phyloP scores from a whole-genome alignment of 331 rosid species.

The Spiraea crenata region DNA sequence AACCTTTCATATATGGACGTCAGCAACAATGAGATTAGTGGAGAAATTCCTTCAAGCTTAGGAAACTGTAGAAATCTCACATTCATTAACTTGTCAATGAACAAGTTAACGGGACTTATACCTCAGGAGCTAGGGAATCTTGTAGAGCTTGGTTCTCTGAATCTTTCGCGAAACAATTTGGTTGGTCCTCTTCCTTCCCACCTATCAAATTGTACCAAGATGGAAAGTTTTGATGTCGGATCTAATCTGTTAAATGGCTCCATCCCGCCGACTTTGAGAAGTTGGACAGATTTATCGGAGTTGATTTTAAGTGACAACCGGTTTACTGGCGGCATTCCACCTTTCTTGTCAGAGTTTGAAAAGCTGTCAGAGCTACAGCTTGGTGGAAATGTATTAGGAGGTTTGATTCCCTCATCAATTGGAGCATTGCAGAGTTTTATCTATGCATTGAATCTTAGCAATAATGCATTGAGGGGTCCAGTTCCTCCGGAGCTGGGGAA shows the following conservation, averaged over 20 bases:
- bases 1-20: conserved; percentile 45
- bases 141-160: conserved; percentile 31
- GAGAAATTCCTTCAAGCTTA: conserved; percentile 66
- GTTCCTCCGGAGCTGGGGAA: conserved; percentile 55
- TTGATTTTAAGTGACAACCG: conserved; percentile 60
- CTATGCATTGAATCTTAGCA: conserved; percentile 70
- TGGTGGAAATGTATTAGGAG: conserved; percentile 75
- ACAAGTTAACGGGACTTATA: conserved; percentile 52
- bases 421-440: conserved; percentile 55
- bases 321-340: conserved; percentile 63
- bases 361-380: conserved; percentile 60
- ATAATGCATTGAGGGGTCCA: conserved; percentile 58
- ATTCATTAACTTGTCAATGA: conserved; percentile 44
- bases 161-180: conserved; percentile 54
- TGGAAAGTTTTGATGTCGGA: conserved; percentile 58
- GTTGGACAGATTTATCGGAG: conserved; percentile 48
- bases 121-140: conserved; percentile 67
- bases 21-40: conserved; percentile 50
- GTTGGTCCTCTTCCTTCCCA: conserved; percentile 67
- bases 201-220: conserved; percentile 51
- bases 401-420: conserved; percentile 57
- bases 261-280: conserved; percentile 50
- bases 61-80: conserved; percentile 56
- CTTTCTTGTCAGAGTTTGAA: conserved; percentile 42
- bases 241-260: conserved; percentile 71